Percentiles rank a stretch among this genome's conserved stretches.
phyloP scores from a whole-genome alignment of 179 eudicot species.

The Corrigiola litoralis region DNA sequence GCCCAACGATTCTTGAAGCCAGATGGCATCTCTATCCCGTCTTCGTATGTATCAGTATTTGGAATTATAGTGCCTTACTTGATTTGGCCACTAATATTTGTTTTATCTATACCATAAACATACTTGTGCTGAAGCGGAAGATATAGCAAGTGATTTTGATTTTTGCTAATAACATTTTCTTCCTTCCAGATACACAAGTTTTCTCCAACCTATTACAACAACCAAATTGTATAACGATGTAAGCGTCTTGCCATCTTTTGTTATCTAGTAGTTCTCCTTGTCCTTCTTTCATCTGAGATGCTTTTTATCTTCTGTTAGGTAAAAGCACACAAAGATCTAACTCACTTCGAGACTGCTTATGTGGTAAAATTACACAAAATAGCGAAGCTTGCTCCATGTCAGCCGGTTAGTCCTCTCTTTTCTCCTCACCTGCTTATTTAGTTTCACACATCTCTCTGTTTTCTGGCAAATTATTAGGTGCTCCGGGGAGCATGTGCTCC shows the following conservation, averaged over 20 bases:
- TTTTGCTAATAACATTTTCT: slow-evolving; percentile 6
- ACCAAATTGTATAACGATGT: slow-evolving; percentile 88
- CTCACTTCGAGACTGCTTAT: slow-evolving; percentile 93
- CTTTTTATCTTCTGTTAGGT: slow-evolving; percentile 39
- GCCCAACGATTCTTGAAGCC: slow-evolving; percentile 85
- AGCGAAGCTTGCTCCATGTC: slow-evolving; percentile 84
- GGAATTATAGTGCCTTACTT: not conserved
- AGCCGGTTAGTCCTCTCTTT: slow-evolving; percentile 54
- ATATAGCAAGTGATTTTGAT: not conserved
- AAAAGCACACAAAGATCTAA: slow-evolving; percentile 80
- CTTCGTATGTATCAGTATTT: slow-evolving; percentile 55
- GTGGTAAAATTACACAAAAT: slow-evolving; percentile 90
- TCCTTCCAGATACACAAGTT: slow-evolving; percentile 85
- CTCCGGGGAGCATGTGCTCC: too few species aligned
- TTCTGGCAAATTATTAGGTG: too few species aligned
- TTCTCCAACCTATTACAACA: slow-evolving; percentile 85
- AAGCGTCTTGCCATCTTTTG: slow-evolving; percentile 10
- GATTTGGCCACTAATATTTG: not conserved
- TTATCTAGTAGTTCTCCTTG: not conserved
- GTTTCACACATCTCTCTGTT: too few species aligned
- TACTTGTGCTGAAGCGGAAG: not conserved
- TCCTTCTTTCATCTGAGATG: slow-evolving; percentile 3
- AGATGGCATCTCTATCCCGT: slow-evolving; percentile 94
- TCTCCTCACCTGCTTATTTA: not conserved
- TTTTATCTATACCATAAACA: not conserved